Evolutionary conservation across 371 early-diverging fungal species (phyloP), one percentile per base, ranked within the genome.

Genomic region (Rhizopus delemar): DNA sequence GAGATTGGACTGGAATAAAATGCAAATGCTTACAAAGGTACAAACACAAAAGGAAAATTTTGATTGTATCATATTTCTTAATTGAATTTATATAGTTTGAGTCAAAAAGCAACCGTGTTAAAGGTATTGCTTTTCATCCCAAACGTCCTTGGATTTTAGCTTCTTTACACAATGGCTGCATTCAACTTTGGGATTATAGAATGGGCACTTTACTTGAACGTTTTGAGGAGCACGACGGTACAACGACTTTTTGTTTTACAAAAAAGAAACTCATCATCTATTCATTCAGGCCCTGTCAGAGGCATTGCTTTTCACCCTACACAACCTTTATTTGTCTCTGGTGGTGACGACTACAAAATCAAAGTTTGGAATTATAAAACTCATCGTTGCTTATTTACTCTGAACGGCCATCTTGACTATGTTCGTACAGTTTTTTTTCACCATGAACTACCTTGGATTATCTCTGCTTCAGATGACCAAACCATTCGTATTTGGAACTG

Each of bases 401-500:
- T 99, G 49, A 94, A 92, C 52, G 99, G 99, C 31, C 99, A 99
- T 77, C 78, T 96, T 62, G 99, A 99, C 73, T 99, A 99, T 72
- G 92, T 99, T 41, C 93, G 99, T 61, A 94, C 95, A 8, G 92
- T 98, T 5, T 94, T 86, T 71, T 99, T 99, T 82, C 99, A 99
- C 73, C 93, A 95, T 66, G 99, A 97, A 73, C 85, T 91, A 63
- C 99, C 99, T 34, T 99, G 98, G 98, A 94, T 99, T 60, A 81
- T 99, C 55, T 90, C 89, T 59, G 90, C 95, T 36, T 96, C 97
- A 15, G 99, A 99, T 70, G 99, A 99, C 74, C 97, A 98, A 73
- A 99, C 99, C 15, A 95, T 99, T 63, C 92, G 98, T 60, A 95
- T 99, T 58, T 99, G 98, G 98, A 99, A 99, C 83, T 99, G 99